Percentiles rank a stretch among this genome's conserved stretches.
These are phyloP conservation scores for Dactylellina haptotyla DNA, from an alignment of 2,329 filamentous ascomycete genomes.

Conservation along the genomic window DNA sequence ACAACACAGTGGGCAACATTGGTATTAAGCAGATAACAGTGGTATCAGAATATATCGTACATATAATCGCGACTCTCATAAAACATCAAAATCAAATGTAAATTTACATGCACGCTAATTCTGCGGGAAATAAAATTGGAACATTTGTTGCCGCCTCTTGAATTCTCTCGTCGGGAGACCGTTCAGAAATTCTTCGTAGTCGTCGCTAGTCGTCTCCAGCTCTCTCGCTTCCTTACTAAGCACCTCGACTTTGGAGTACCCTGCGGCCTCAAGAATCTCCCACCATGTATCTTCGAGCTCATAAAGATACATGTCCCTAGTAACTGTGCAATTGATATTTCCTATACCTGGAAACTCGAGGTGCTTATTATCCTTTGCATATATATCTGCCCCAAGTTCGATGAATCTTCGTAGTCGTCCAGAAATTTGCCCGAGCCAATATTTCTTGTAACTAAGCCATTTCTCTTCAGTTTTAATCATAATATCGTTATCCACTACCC, in stretches of 20 bases:
- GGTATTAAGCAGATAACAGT: background rate
- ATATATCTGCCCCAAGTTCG: conserved; percentile 24
- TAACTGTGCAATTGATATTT: conserved; percentile 23
- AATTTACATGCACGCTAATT: no score
- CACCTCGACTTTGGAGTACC: conserved; percentile 1
- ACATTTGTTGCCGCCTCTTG: background rate
- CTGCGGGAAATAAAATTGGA: background rate
- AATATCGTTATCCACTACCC: background rate
- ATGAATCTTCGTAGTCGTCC: conserved; percentile 4
- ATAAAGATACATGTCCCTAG: conserved; percentile 16
- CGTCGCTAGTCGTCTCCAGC: background rate
- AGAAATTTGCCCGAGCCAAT: background rate
- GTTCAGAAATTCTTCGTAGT: conserved; percentile 35
- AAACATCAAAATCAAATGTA: background rate
- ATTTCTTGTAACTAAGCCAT: conserved; percentile 19
- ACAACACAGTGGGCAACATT: background rate
- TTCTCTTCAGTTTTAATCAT: background rate
- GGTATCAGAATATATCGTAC: background rate
- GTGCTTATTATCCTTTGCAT: conserved; percentile 15
- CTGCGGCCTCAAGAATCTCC: background rate
- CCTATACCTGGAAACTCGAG: conserved; percentile 5
- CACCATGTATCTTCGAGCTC: conserved; percentile 44
- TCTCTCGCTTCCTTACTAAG: conserved; percentile 18
- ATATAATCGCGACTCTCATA: background rate
- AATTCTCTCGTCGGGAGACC: conserved; percentile 5